These are phyloP conservation scores for Marasmius fiardii DNA, from an alignment of 1,284 basidiomycete genomes.

Conservation along the genomic window DNA sequence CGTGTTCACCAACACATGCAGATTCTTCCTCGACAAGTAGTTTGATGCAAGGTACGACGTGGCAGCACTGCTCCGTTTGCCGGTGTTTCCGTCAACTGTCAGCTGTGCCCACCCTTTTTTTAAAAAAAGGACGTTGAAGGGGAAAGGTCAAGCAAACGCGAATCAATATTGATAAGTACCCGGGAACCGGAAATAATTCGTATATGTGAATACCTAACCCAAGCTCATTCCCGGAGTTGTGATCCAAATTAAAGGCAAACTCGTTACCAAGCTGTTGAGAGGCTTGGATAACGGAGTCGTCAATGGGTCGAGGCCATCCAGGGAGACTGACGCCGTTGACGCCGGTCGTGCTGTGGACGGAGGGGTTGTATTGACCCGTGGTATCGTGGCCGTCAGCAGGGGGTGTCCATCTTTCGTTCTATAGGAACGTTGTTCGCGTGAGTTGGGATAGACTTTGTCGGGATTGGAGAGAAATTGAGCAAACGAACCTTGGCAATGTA, in stretches of 20 bases:
- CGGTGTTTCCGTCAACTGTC: constrained; percentile 17
- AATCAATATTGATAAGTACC: background rate
- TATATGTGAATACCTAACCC: too few relatives aligned
- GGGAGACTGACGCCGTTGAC: constrained; percentile 24
- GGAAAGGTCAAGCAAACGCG: background rate
- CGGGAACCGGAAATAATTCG: background rate
- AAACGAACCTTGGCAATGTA: constrained; percentile 20
- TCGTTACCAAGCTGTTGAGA: constrained; percentile 2
- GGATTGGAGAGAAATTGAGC: background rate
- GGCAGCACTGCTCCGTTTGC: constrained; percentile 20
- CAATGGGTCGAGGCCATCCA: constrained; percentile 1
- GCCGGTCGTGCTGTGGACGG: constrained; percentile 22
- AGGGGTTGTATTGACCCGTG: constrained; percentile 23
- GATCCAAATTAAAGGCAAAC: constrained; percentile 12
- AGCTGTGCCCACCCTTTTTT: constrained; percentile 21
- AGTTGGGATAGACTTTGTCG: background rate
- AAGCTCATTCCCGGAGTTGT: constrained; percentile 10
- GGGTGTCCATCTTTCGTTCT: constrained; percentile 20
- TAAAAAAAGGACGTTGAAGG: background rate
- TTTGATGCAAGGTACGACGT: constrained; percentile 19
- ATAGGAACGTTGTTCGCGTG: background rate
- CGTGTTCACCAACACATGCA: constrained; percentile 21
- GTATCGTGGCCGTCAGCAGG: constrained; percentile 21
- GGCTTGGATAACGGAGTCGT: constrained; percentile 1
- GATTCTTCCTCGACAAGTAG: constrained; percentile 15